Evolutionary conservation across 2,329 filamentous ascomycete species (phyloP), one percentile per base, ranked within the genome.

Genomic region (Iodosphaeria phyllophila): DNA sequence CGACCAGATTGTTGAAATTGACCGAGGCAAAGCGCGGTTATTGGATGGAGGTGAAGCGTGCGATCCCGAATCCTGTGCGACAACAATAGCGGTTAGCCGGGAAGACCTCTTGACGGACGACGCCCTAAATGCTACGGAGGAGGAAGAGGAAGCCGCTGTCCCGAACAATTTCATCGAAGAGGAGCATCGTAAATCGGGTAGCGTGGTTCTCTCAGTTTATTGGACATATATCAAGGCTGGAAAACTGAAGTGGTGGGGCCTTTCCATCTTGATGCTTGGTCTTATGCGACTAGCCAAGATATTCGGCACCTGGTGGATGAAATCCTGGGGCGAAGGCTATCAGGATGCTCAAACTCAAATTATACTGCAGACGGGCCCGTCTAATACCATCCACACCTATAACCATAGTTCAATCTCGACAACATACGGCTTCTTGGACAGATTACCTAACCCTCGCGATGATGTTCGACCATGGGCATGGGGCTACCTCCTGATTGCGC

Each of bases 181-280:
- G 16, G 78, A 89, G 42, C 57, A 72, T 35, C 63, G 78, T 24
- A 73, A 65, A 1, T 64, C 78, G 30, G 82, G 83, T 11, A 71
- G 76, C 2, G 77, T 92, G 2, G 67, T 83, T 37, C 52, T 68
- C 8, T 60, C 60, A 5, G 73, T 92, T 0, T 92, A 92, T 41
- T 82, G 77, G 70, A 69, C 72, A 33, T 92, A 92, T 35, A 71
- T 92, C 50, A 76, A 71, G 45, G 79, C 82, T 5, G 83, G 83
- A 3, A 74, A 69, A 8, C 55, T 84, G 22, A 57, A 56, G 28
- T 80, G 73, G 56, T 92, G 83, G 83, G 44, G 51, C 3, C 38
- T 68, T 2, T 57, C 84, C 3, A 53, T 86, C 3, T 17, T 66
- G 2, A 52, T 72, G 8, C 67, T 84, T 30, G 46, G 63, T 5